Conservation (phyloP, 2,329 filamentous ascomycete genomes). For the Xylariaceae sp. region DNA sequence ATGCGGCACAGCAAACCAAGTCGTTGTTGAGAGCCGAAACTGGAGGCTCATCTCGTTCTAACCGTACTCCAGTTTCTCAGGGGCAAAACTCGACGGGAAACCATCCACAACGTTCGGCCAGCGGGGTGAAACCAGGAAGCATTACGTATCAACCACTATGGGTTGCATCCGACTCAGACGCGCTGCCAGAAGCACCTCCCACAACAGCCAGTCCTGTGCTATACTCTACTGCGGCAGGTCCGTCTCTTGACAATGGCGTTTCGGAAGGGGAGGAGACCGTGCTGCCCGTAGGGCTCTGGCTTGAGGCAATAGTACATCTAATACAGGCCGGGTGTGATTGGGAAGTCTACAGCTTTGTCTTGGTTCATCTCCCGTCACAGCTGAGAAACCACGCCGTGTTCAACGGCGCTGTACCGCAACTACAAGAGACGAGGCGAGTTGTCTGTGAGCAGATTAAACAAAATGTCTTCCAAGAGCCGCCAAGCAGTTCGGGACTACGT, state of each 20-base stretch:
- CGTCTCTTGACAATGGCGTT: slow-evolving; percentile 17
- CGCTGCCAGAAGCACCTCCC: slow-evolving; percentile 46
- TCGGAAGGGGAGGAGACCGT: slow-evolving; percentile 33
- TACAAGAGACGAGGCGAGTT: slow-evolving; percentile 68
- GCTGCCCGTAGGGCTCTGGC: slow-evolving; percentile 62
- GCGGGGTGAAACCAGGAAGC: slow-evolving; percentile 33
- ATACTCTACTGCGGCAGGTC: slow-evolving; percentile 36
- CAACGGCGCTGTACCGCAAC: slow-evolving; percentile 63
- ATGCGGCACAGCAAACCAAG: slow-evolving; percentile 44
- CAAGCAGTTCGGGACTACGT: slow-evolving; percentile 69
- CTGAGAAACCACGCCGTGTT: slow-evolving; percentile 88
- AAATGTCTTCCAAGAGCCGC: slow-evolving; percentile 75
- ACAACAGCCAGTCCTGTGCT: slow-evolving; percentile 47
- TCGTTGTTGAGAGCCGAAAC: slow-evolving; percentile 41
- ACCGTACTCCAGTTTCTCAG: slow-evolving; percentile 48
- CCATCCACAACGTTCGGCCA: slow-evolving; percentile 39
- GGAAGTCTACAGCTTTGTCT: slow-evolving; percentile 87
- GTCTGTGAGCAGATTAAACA: slow-evolving; percentile 79
- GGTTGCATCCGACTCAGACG: slow-evolving; percentile 52
- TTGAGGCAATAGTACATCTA: slow-evolving; percentile 71
- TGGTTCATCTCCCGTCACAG: slow-evolving; percentile 82
- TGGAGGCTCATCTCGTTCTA: slow-evolving; percentile 37
- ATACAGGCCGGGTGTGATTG: slow-evolving; percentile 72
- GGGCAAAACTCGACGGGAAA: slow-evolving; percentile 40
- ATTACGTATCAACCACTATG: slow-evolving; percentile 49